A percentile compares a stretch with the other conserved stretches of the same genome.
These are phyloP conservation scores for Perkinsus olseni DNA, from an alignment of 169 alveolate species.

Conservation along the genomic window DNA sequence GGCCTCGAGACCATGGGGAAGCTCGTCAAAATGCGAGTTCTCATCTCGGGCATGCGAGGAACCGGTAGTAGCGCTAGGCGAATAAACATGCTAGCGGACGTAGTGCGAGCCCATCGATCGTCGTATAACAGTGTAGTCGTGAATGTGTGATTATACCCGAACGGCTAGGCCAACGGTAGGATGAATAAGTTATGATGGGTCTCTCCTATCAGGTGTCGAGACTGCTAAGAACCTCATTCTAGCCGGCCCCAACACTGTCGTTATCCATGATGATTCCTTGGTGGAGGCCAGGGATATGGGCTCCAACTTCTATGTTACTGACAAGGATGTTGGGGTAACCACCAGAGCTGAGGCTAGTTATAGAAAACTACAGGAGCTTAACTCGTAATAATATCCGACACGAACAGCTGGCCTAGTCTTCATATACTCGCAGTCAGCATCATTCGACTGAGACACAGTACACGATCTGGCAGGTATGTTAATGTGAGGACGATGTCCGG, in stretches of 20 bases:
- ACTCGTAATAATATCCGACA: too few relatives aligned
- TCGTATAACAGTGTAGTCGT: too few relatives aligned
- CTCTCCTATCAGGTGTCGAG: slow-evolving; percentile 51
- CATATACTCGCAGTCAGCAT: slow-evolving; percentile 22
- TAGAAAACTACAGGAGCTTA: slow-evolving; percentile 73
- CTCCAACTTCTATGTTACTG: slow-evolving; percentile 80
- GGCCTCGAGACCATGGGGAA: slow-evolving; percentile 98
- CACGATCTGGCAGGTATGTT: slow-evolving; percentile 31
- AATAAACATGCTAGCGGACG: not conserved
- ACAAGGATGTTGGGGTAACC: slow-evolving; percentile 70
- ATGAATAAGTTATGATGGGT: too few relatives aligned
- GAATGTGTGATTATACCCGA: too few relatives aligned
- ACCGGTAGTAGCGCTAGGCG: slow-evolving; percentile 56
- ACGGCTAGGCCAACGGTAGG: too few relatives aligned
- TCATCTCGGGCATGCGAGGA: slow-evolving; percentile 89
- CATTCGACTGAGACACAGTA: too few relatives aligned
- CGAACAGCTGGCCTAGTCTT: too few relatives aligned
- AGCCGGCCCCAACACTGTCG: slow-evolving; percentile 89
- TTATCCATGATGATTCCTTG: slow-evolving; percentile 73
- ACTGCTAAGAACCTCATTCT: slow-evolving; percentile 89
- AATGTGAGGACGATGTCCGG: slow-evolving; percentile 32
- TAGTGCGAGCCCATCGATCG: not conserved
- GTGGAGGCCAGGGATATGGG: slow-evolving; percentile 80
- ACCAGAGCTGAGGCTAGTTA: slow-evolving; percentile 74
- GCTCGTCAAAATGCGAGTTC: slow-evolving; percentile 74